These are phyloP conservation scores for Backusella sp. DNA, from an alignment of 192 early-diverging fungal genomes.

Conservation along the genomic window DNA sequence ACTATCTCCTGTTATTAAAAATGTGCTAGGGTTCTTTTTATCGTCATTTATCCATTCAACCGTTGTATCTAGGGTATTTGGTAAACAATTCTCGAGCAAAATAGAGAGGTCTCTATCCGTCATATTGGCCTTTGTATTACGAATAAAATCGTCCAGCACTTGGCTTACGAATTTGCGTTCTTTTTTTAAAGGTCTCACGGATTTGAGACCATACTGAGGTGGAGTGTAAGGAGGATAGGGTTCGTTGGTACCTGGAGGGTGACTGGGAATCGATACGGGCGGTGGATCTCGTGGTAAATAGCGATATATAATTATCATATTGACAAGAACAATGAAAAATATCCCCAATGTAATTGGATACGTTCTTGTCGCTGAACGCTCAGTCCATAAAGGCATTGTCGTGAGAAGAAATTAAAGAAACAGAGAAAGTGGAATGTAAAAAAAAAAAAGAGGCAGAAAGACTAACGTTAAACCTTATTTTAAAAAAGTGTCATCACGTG, in stretches of 20 bases:
- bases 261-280: background rate
- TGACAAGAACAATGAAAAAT: background rate
- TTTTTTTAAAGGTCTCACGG: background rate
- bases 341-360: background rate
- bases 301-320: background rate
- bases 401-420: background rate
- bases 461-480: background rate
- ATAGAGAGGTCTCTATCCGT: conserved; percentile 49
- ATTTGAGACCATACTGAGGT: background rate
- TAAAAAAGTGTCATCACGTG: background rate
- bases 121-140: conserved; percentile 33
- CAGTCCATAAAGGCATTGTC: background rate
- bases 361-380: background rate
- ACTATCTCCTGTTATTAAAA: conserved; percentile 74
- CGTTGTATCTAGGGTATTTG: conserved; percentile 73
- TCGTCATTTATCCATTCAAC: conserved; percentile 51
- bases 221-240: background rate
- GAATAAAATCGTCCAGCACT: conserved; percentile 46
- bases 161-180: conserved; percentile 45
- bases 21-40: conserved; percentile 42
- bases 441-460: background rate
- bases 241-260: background rate
- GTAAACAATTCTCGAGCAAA: conserved; percentile 61
- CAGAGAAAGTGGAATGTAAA: background rate
- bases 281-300: conserved; percentile 6